Percentiles rank a stretch among this genome's conserved stretches.
Conservation (phyloP, 306 rosid species). For the Castanea sativa region DNA sequence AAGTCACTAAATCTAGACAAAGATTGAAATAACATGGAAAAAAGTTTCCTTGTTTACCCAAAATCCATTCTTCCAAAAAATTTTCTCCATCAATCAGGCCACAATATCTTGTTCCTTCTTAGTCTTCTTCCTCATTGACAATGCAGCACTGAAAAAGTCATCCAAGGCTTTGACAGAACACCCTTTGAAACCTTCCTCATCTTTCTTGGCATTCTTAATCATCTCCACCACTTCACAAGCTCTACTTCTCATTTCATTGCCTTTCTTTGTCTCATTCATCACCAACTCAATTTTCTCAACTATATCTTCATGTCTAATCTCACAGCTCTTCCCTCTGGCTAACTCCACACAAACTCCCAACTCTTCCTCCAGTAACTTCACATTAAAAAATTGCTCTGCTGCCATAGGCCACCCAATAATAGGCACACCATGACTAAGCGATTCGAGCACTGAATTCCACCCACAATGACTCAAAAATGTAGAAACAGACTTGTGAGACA, state of each 20-base stretch:
- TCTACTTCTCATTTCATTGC: slow-evolving; percentile 44
- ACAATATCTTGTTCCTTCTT: neutral
- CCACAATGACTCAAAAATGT: slow-evolving; percentile 70
- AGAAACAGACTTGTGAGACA: slow-evolving; percentile 42
- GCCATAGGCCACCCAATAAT: slow-evolving; percentile 80
- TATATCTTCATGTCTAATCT: slow-evolving; percentile 37
- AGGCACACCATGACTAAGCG: slow-evolving; percentile 60
- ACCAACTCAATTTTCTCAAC: neutral
- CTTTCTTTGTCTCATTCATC: slow-evolving; percentile 25
- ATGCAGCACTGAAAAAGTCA: too few relatives aligned
- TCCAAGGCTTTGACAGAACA: too few relatives aligned
- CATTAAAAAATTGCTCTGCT: slow-evolving; percentile 65
- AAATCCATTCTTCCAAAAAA: too few relatives aligned
- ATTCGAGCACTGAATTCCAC: slow-evolving; percentile 72
- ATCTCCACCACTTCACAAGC: slow-evolving; percentile 22
- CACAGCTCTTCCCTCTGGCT: slow-evolving; percentile 60
- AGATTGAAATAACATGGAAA: too few relatives aligned
- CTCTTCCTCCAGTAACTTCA: slow-evolving; percentile 45
- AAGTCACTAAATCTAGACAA: too few relatives aligned
- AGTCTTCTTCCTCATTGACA: neutral
- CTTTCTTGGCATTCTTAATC: slow-evolving; percentile 26
- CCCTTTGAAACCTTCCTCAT: slow-evolving; percentile 9
- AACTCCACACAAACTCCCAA: slow-evolving; percentile 69
- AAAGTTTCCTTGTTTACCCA: too few relatives aligned
- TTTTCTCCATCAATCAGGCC: too few relatives aligned